These are phyloP conservation scores for Oryza officinalis DNA, from an alignment of 176 grass and related monocot genomes.

Conservation along the genomic window DNA sequence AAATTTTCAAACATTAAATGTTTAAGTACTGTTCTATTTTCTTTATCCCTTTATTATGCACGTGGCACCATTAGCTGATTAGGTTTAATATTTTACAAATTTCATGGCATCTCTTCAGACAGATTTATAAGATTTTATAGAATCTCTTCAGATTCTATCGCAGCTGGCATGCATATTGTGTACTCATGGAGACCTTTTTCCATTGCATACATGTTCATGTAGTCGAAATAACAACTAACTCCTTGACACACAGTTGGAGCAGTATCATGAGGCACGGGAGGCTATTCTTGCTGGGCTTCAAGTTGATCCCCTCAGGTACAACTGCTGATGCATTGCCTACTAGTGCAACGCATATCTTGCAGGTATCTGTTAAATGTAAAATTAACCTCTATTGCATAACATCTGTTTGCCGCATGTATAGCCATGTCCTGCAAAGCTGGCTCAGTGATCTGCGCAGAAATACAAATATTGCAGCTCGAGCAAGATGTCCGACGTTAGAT, in stretches of 20 bases:
- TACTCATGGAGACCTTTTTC: background rate
- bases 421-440: conserved; percentile 69
- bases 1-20: background rate
- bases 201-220: conserved; percentile 5
- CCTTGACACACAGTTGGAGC: conserved; percentile 65
- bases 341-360: conserved; percentile 28
- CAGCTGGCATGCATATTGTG: background rate
- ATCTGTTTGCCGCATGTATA: conserved; percentile 47
- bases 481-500: conserved; percentile 57
- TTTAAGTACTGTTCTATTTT: conserved; percentile 1
- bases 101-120: background rate
- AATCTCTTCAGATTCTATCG: background rate
- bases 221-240: conserved; percentile 16
- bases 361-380: conserved; percentile 21
- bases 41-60: conserved; percentile 18
- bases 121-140: background rate
- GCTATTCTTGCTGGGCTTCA: conserved; percentile 87
- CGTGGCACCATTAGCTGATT: background rate
- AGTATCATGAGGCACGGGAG: conserved; percentile 73
- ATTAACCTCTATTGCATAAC: conserved; percentile 21
- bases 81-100: too few species aligned
- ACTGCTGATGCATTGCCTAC: conserved; percentile 38
- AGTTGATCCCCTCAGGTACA: conserved; percentile 88
- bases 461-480: conserved; percentile 57
- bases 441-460: conserved; percentile 68